Percentiles rank a stretch among this genome's conserved stretches.
Conservation (phyloP, 2,329 filamentous ascomycete species). For the Colletotrichum musicola region DNA sequence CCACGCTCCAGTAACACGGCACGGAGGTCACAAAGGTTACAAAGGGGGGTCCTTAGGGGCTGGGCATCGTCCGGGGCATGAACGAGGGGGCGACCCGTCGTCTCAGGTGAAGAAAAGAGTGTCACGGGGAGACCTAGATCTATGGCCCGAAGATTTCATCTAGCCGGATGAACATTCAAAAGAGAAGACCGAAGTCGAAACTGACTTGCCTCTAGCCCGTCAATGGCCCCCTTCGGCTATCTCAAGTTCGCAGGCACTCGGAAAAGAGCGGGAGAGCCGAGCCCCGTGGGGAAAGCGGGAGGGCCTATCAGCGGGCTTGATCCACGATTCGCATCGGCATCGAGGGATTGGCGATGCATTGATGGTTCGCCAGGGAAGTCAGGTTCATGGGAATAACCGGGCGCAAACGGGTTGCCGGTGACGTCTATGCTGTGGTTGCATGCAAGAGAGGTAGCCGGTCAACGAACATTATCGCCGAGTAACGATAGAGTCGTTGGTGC, state of each 20-base stretch:
- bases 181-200: constrained; percentile 18
- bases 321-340: neutral
- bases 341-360: neutral
- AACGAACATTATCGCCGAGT: too few species aligned
- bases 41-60: constrained; percentile 11
- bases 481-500: too few species aligned
- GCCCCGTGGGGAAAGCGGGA: constrained; percentile 36
- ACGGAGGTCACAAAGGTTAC: neutral
- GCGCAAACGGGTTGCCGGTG: constrained; percentile 11
- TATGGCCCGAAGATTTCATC: neutral
- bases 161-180: neutral
- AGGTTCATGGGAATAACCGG: constrained; percentile 30
- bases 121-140: neutral
- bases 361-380: neutral
- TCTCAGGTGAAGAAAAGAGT: neutral
- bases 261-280: constrained; percentile 36
- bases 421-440: neutral
- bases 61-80: constrained; percentile 17
- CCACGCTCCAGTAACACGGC: constrained; percentile 22
- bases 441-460: too few species aligned
- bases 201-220: constrained; percentile 28
- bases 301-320: constrained; percentile 25
- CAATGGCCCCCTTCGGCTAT: constrained; percentile 21
- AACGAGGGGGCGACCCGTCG: constrained; percentile 1
- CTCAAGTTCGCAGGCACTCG: constrained; percentile 16